Base-by-base conservation (phyloP, 352 stramenopile genomes). In the Phytophthora nicotianae region DNA sequence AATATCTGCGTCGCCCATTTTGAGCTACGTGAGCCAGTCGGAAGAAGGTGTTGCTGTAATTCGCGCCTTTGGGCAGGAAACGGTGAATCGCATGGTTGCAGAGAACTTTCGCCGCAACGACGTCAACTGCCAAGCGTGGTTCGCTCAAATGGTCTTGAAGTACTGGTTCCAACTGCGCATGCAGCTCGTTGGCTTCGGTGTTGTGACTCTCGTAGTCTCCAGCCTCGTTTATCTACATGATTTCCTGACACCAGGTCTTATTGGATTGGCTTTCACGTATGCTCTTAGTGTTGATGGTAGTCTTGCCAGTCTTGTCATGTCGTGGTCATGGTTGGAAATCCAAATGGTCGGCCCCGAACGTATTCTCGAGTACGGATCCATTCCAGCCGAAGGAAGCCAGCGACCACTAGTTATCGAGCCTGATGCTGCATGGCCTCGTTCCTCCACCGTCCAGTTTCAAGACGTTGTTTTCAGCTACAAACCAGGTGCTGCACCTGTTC, bases 231-330 rank as follows among this genome's bases (percentile, higher is more conserved):
- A 75, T 20, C 66, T 86, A 0, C 65, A 67, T 19, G 43, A 55
- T 2, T 52, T 53, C 1, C n/a, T 82, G 6, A 82, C 74, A 1
- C 72, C 91, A 4, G 87, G 88, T 5, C 41, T 98, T 10, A 75
- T 91, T 9, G 92, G 79, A 3, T 56, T 98, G 5, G 68, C 96
- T 0, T 91, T 98, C 48, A 88, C 88, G 20, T 98, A 95, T 72
- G 79, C 77, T 19, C 72, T 91, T 5, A 92, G 90, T 41, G 83
- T 98, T 9, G 88, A 89, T 16, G 84, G 83, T 43, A 96, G 37
- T 70, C 86, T 61, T 86, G 87, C 55, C 52, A 92, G 42, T 65
- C 89, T 70, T 3, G 54, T 61, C 20, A 50, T 50, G 20, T 41
- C 72, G 16, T 75, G 55, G 58, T 77, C 53, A n/a, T 68, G 43